Base-by-base conservation (phyloP, 2,329 filamentous ascomycete species). In the Diaporthe capsici region DNA sequence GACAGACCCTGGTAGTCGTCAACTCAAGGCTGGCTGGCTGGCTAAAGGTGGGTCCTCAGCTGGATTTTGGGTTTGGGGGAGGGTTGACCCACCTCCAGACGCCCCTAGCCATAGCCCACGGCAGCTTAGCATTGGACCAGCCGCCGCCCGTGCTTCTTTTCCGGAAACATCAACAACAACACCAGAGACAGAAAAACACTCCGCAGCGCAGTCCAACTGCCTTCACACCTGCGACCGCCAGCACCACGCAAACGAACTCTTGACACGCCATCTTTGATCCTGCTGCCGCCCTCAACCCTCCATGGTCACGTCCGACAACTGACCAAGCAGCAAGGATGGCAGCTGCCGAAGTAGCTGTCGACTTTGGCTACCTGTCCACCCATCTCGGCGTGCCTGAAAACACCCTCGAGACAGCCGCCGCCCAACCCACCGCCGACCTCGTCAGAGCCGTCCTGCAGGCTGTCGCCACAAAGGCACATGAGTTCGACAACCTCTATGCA, bases 401-500 rank as follows among this genome's bases (percentile, higher is more conserved):
- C 28, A 91, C 90, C 37, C 83, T 96, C 67, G 86, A 89, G 65
- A 87, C 89, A 34, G 85, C 92, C 79, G 87, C 92, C 55, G 91
- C 92, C 75, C 88, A 90, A 53, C 94, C 94, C 67, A 98, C 95
- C 4, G 87, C 90, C 77, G 95, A 97, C 17, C 91, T 98, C 37
- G 94, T 98, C 78, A 89, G 90, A 75, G 87, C 90, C 57, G 88
- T 99, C 71, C 89, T 99, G 55, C 88, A 91, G 77, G 93, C 94
- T 37, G 91, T 98, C 72, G 90, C 93, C 34, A 86, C 88, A 42
- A 98, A 97, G 84, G 95, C 94, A 49, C 94, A 93, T 80, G 95
- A 98, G 81, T 93, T 91, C 80, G 95, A 98, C 82, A 90, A 92
- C 53, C 86, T 98, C 55, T 95, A 93, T 80, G 93, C 96, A 13